Evolutionary conservation across 768 basidiomycete species (phyloP), one percentile per base, ranked within the genome.

Genomic region (Lentinula raphanica): DNA sequence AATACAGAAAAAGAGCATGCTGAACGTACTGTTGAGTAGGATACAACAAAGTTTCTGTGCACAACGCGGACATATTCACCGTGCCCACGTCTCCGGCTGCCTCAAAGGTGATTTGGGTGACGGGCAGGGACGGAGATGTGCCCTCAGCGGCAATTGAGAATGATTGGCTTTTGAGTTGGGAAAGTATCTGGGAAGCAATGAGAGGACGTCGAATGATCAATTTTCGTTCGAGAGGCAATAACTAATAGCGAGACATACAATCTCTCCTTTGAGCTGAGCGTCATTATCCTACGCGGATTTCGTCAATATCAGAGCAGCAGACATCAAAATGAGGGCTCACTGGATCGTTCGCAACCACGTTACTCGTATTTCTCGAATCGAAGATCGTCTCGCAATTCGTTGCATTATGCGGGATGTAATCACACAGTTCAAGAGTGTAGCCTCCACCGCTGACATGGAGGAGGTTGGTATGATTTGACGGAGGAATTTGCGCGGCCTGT

Each of bases 21-120:
- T 11, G 28, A 27, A 62, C 77, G 17, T 61, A 82, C 82, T 75
- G 69, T 66, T 80, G 71, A n/a, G 67, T 58, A 3, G 80, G 72
- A 58, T 78, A 79, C 19, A 77, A 65, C 6, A 84, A 67, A 15
- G 67, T 76, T 46, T 75, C 72, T n/a, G 75, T 68, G 59, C 82
- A 84, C 62, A 75, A 73, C 2, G 63, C 56, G 60, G 51, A 67
- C 9, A 83, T 66, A 31, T 56, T 60, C 0, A 73, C 58, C 1
- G 32, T 36, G 13, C 54, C 58, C n/a, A 8, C 44, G 3, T 23
- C 36, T 21, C 11, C n/a, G 12, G 19, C 25, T 44, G 54, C 39
- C n/a, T 44, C 40, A 5, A 55, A 46, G 40, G 23, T 36, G 3
- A 44, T 38, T 23, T 35, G 31, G 8, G 27, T 4, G 7, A 32